These are phyloP conservation scores for Fusarium chlamydosporum DNA, from an alignment of 2,329 filamentous ascomycete species.

Conservation along the genomic window DNA sequence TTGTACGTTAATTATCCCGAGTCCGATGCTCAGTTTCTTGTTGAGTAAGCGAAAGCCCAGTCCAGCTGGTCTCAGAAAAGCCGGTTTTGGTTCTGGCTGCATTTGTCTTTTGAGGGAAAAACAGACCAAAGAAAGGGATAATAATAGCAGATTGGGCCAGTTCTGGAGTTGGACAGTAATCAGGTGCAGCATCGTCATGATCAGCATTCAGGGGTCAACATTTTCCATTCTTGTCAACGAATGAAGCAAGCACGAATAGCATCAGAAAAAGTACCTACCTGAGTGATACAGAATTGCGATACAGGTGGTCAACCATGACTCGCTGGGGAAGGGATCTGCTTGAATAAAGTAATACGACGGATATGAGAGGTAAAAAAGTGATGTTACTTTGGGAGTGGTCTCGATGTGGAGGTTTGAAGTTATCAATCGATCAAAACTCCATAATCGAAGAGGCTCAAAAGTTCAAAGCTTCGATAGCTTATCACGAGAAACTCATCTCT, in stretches of 20 bases:
- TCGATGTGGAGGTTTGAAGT: constrained; percentile 18
- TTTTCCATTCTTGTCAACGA: constrained; percentile 35
- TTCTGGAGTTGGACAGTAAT: constrained; percentile 23
- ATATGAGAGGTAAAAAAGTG: constrained; percentile 18
- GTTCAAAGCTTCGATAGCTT: background rate
- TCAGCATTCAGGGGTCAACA: constrained; percentile 33
- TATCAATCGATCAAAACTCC: constrained; percentile 22
- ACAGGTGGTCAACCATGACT: constrained; percentile 29
- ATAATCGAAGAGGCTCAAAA: constrained; percentile 6
- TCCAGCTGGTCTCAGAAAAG: constrained; percentile 29
- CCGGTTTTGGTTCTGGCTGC: constrained; percentile 38
- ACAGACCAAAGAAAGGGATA: background rate
- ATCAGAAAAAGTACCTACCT: background rate
- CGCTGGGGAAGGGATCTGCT: constrained; percentile 32
- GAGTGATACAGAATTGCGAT: background rate
- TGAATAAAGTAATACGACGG: constrained; percentile 29
- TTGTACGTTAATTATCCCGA: constrained; percentile 6
- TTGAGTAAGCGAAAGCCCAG: constrained; percentile 23
- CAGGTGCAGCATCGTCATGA: constrained; percentile 41
- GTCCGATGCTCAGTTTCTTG: background rate
- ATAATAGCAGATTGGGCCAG: constrained; percentile 11
- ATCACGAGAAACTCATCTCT: constrained; percentile 4
- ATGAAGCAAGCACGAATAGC: constrained; percentile 17
- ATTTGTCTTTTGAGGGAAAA: constrained; percentile 17
- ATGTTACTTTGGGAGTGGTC: constrained; percentile 7